Evolutionary conservation across 768 basidiomycete species (phyloP).

Genomic region (Collybia sordida): DNA sequence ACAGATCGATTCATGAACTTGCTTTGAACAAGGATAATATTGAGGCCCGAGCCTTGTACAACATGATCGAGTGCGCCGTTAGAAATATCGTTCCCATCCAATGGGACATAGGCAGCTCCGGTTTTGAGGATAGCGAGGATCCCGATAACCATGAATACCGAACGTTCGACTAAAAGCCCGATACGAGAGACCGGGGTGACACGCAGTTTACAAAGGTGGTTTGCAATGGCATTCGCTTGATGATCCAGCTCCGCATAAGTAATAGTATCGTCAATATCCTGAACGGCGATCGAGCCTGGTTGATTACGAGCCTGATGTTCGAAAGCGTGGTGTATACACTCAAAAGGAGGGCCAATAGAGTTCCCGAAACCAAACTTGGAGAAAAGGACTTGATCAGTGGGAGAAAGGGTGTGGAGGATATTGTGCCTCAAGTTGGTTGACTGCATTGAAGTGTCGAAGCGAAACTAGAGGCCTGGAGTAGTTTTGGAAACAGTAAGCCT

Average conservation of each 20-base stretch:
- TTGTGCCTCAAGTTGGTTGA: no score
- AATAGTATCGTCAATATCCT: conserved; percentile 46
- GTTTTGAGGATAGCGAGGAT: conserved; percentile 56
- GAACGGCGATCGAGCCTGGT: conserved; percentile 46
- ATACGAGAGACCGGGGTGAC: conserved; percentile 48
- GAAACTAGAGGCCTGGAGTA: no score
- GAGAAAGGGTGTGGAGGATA: conserved; percentile 26
- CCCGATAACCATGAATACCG: conserved; percentile 50
- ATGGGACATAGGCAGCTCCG: conserved; percentile 56
- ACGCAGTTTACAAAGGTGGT: conserved; percentile 39
- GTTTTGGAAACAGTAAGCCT: no score
- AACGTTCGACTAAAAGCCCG: conserved; percentile 53
- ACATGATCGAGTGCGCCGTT: conserved; percentile 51
- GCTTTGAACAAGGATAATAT: conserved; percentile 39
- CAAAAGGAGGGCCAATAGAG: conserved; percentile 35
- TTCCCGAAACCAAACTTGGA: conserved; percentile 43
- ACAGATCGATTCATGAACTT: conserved; percentile 38
- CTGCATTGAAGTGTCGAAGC: no score
- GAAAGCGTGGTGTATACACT: conserved; percentile 58
- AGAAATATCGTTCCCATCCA: conserved; percentile 56
- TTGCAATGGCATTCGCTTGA: conserved; percentile 44
- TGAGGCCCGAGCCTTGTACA: conserved; percentile 41
- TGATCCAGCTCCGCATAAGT: conserved; percentile 51
- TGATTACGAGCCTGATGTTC: conserved; percentile 37
- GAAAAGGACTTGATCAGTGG: conserved; percentile 43